These are phyloP conservation scores for Suhomyces sp. DNA, from an alignment of 805 yeast genomes.

Conservation along the genomic window DNA sequence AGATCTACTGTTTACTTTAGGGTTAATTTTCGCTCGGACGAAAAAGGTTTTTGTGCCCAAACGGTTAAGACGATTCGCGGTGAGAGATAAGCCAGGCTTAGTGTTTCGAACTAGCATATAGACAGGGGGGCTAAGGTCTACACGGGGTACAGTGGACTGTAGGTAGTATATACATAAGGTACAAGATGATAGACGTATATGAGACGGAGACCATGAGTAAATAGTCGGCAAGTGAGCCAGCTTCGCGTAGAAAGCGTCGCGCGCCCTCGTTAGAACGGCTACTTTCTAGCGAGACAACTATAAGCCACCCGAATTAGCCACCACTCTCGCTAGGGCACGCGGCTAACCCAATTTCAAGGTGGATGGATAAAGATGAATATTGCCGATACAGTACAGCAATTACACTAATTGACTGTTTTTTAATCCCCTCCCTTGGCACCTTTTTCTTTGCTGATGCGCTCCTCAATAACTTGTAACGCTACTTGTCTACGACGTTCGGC, in stretches of 20 bases:
- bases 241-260: not conserved
- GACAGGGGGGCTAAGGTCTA: too few relatives aligned
- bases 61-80: not conserved
- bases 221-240: not conserved
- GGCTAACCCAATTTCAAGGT: not conserved
- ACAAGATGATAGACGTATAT: not conserved
- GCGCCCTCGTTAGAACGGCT: not conserved
- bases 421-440: not conserved
- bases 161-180: not conserved
- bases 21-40: not conserved
- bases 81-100: not conserved
- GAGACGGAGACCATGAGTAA: not conserved
- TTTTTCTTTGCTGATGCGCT: conserved; percentile 44
- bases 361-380: not conserved
- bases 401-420: not conserved
- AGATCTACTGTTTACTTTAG: not conserved
- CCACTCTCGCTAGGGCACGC: not conserved
- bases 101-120: not conserved
- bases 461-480: conserved; percentile 72
- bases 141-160: not conserved
- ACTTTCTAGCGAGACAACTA: not conserved
- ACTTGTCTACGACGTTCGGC: conserved; percentile 78
- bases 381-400: not conserved
- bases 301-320: not conserved
- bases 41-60: not conserved